Percentiles rank a stretch among this genome's conserved stretches.
Evolutionary conservation across 805 yeast genomes (phyloP).

Genomic region (Ogataea haglerorum): DNA sequence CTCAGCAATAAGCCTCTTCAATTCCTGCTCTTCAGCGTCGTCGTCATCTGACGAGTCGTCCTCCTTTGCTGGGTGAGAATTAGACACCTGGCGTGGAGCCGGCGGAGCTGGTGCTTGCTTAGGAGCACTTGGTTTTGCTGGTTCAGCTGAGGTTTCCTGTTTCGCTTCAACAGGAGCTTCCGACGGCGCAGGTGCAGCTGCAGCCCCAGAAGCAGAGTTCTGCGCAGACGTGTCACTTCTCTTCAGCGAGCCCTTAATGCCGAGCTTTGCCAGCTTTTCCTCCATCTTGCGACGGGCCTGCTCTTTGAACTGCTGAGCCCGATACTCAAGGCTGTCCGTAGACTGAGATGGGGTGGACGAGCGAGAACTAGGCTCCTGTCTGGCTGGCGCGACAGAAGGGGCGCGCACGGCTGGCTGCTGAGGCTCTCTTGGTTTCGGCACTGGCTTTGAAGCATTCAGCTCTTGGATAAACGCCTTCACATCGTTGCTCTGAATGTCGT

Average conservation of each 20-base stretch:
- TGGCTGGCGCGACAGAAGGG: neutral
- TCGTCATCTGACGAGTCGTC: slow-evolving; percentile 22
- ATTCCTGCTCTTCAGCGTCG: slow-evolving; percentile 45
- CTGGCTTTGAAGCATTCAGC: slow-evolving; percentile 38
- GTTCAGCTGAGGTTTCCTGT: no score
- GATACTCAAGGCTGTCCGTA: slow-evolving; percentile 4
- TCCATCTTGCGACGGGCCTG: slow-evolving; percentile 81
- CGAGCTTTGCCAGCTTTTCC: slow-evolving; percentile 77
- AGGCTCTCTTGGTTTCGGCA: neutral
- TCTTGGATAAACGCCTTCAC: slow-evolving; percentile 61
- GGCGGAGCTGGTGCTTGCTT: slow-evolving; percentile 13
- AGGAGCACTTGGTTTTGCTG: neutral
- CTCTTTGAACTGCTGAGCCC: slow-evolving; percentile 73
- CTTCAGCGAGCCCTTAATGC: slow-evolving; percentile 45
- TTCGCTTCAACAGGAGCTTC: no score
- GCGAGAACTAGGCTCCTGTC: neutral
- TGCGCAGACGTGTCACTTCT: neutral
- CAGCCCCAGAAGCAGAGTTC: neutral
- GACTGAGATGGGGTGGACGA: neutral
- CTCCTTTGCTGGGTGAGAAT: slow-evolving; percentile 1
- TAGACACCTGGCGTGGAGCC: slow-evolving; percentile 17
- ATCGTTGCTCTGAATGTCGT: slow-evolving; percentile 63
- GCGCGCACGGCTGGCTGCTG: neutral
- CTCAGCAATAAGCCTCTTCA: slow-evolving; percentile 44
- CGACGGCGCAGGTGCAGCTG: no score